These are phyloP conservation scores for Citrus glauca DNA, from an alignment of 345 rosid genomes.

Conservation along the genomic window DNA sequence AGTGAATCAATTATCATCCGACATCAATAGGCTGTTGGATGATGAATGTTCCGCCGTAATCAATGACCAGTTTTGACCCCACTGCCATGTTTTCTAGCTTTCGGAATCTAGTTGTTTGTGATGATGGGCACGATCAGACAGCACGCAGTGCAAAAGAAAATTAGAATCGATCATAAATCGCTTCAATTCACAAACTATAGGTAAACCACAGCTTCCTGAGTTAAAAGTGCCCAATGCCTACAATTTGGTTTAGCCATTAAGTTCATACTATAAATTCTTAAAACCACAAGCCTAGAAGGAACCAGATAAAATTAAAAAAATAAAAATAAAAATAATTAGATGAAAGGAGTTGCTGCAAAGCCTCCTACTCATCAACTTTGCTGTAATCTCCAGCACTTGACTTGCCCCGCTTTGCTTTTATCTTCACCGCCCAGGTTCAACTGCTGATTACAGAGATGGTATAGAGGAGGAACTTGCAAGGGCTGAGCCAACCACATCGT, in stretches of 20 bases:
- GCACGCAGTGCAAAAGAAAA: neutral
- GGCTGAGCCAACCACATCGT: conserved; percentile 29
- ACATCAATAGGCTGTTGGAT: conserved; percentile 14
- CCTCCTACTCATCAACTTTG: neutral
- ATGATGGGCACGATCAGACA: neutral
- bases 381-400: conserved; percentile 1
- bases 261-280: conserved; percentile 6
- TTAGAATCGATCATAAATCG: conserved; percentile 3
- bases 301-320: neutral
- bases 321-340: conserved; percentile 1
- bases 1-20: conserved; percentile 3
- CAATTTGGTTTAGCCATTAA: neutral
- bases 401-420: neutral
- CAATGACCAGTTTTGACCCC: conserved; percentile 15
- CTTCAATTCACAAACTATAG: conserved; percentile 19
- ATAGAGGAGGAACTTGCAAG: conserved; percentile 20
- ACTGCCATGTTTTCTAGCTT: conserved; percentile 7
- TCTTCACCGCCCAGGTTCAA: neutral
- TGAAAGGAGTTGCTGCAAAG: neutral
- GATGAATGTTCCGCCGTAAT: conserved; percentile 14
- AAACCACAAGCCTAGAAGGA: neutral
- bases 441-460: conserved; percentile 16
- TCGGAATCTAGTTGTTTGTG: neutral
- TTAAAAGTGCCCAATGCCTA: neutral
- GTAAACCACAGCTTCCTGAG: neutral